A percentile compares a stretch with the other conserved stretches of the same genome.
These are phyloP conservation scores for Neurospora cerealis DNA, from an alignment of 495 filamentous ascomycete species.

Conservation along the genomic window DNA sequence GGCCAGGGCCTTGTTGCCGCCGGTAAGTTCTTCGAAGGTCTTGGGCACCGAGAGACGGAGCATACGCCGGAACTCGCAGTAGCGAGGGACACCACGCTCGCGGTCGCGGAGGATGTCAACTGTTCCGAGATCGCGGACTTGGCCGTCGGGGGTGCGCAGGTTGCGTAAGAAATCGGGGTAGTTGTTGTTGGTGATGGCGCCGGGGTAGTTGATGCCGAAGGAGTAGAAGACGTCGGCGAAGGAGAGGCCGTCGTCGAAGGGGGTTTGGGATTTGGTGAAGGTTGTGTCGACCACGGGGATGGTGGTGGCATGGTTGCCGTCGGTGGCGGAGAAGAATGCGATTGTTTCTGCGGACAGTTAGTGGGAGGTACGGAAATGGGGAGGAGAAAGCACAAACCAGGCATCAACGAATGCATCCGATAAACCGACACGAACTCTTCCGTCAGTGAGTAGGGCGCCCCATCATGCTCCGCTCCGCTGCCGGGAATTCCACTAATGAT, in stretches of 20 bases:
- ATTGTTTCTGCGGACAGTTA: slow-evolving; percentile 18
- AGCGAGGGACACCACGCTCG: slow-evolving; percentile 37
- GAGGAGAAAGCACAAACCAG: slow-evolving; percentile 10
- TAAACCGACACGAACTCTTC: slow-evolving; percentile 39
- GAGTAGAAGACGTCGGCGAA: slow-evolving; percentile 35
- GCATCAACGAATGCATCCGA: slow-evolving; percentile 32
- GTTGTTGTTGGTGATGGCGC: slow-evolving; percentile 34
- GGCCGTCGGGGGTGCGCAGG: slow-evolving; percentile 23
- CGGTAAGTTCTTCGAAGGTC: slow-evolving; percentile 26
- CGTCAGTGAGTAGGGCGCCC: slow-evolving; percentile 28
- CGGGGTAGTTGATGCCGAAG: slow-evolving; percentile 37
- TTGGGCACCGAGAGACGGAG: slow-evolving; percentile 22
- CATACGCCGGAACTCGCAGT: slow-evolving; percentile 33
- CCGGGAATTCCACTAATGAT: slow-evolving; percentile 31
- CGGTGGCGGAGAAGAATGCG: slow-evolving; percentile 25
- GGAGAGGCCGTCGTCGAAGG: slow-evolving; percentile 16
- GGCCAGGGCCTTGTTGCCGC: slow-evolving; percentile 23
- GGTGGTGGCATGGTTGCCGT: slow-evolving; percentile 22
- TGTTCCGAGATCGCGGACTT: slow-evolving; percentile 27
- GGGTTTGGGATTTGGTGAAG: slow-evolving; percentile 23
- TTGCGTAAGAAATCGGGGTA: slow-evolving; percentile 28
- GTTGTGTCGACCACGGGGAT: slow-evolving; percentile 18
- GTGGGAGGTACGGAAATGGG: not conserved
- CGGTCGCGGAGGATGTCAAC: slow-evolving; percentile 36
- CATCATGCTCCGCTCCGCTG: slow-evolving; percentile 26